phyloP scores from a whole-genome alignment of 2,329 filamentous ascomycete genomes.

The Xenosphaeropsis pyriputrescens region DNA sequence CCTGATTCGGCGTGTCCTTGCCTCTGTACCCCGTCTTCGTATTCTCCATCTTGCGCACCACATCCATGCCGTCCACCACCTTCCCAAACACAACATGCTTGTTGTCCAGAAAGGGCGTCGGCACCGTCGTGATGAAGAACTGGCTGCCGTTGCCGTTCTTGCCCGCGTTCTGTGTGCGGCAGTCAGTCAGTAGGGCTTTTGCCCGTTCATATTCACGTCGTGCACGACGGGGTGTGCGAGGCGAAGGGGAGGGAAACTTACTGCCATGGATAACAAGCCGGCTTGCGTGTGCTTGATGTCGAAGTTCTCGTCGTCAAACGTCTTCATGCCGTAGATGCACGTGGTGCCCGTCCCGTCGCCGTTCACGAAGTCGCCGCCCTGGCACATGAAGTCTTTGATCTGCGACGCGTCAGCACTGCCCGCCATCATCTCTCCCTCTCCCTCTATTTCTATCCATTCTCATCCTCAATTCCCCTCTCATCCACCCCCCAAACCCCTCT shows the following conservation, averaged over 20 bases:
- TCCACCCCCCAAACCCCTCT: no score
- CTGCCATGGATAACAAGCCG: constrained; percentile 85
- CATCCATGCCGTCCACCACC: constrained; percentile 79
- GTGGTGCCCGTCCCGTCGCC: constrained; percentile 82
- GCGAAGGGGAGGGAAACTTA: constrained; percentile 28
- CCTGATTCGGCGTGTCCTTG: constrained; percentile 70
- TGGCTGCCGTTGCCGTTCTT: constrained; percentile 89
- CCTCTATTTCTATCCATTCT: no score
- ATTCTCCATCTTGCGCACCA: constrained; percentile 84
- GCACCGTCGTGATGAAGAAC: constrained; percentile 90
- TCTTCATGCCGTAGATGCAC: constrained; percentile 73
- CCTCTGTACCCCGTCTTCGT: constrained; percentile 63
- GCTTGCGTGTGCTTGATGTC: constrained; percentile 60
- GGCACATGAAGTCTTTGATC: constrained; percentile 96
- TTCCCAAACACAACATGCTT: constrained; percentile 96
- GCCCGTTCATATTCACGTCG: no score
- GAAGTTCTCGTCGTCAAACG: constrained; percentile 89
- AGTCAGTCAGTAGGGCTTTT: constrained; percentile 1
- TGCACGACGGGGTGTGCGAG: neutral
- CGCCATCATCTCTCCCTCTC: neutral
- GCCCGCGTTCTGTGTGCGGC: constrained; percentile 56
- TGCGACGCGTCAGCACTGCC: constrained; percentile 19
- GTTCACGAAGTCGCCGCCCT: constrained; percentile 91
- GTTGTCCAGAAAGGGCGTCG: constrained; percentile 74
- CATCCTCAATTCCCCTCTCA: no score